Base-by-base conservation (phyloP, 176 grass and related monocot genomes). In the Canna indica region DNA sequence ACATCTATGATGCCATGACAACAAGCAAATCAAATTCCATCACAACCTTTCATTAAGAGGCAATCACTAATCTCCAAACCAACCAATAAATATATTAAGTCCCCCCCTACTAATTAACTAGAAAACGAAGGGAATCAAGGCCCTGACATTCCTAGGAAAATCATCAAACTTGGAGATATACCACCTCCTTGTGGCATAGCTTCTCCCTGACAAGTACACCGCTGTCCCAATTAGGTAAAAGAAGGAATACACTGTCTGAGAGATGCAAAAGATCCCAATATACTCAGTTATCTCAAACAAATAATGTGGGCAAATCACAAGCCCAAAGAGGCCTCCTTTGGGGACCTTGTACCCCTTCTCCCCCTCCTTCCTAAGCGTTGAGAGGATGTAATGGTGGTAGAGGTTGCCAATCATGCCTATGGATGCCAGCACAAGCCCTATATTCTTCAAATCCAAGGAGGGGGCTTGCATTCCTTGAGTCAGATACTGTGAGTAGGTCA, bases 221-320 rank as follows among this genome's bases (percentile, higher is more conserved):
- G 64, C 54, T 0, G 81, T 78, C 2, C 92, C 92, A 0, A 77
- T 58, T 14, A 83, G 64, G 7, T 81, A 64, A 2, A 67, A 77
- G 38, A 87, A 79, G 14, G 83, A 67, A 39, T 82, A 69, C 46
- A 75, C 25, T 0, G 92, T 91, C 67, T 88, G 92, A 1, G 79
- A 77, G 77, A 96, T 88, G 83, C 86, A 69, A 22, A 78, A 52
- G 36, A 96, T 45, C 5, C 92, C 92, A 0, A 87, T 75, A 59
- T 89, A 86, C 2, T 25, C 81, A 2, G 79, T 9, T 64, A 91
- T 85, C 76, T 96, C 92, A 52, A 91, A 96, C 47, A 96, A 79
- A 67, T 91, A 96, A 66, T 89, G 81, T 3, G 88, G 88, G 72
- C 88, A 91, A 6, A 76, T 31, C n/a, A 89, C 79, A n/a, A 89